These are phyloP conservation scores for Candida pini DNA, from an alignment of 805 yeast species.

Conservation along the genomic window DNA sequence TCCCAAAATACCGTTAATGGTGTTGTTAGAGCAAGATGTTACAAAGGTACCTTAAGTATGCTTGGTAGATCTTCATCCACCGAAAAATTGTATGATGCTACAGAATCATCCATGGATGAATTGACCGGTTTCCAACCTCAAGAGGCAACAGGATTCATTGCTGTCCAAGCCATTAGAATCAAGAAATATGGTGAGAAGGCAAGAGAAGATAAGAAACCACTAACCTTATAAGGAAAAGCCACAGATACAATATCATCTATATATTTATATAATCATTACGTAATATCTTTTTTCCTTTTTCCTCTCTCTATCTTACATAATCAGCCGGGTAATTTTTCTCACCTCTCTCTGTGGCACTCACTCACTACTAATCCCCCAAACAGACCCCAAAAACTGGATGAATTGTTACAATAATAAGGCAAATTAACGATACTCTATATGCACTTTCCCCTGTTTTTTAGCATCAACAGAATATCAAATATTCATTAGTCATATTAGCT, in stretches of 20 bases:
- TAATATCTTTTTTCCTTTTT: background rate
- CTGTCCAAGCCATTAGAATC: conserved; percentile 96
- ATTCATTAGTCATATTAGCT: too few relatives aligned
- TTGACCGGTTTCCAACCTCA: conserved; percentile 96
- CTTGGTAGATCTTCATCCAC: conserved; percentile 94
- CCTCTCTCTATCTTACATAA: background rate
- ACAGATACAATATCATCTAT: background rate
- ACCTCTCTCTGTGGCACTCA: too few relatives aligned
- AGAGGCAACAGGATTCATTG: conserved; percentile 95
- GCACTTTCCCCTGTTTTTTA: too few relatives aligned
- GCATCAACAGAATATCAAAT: too few relatives aligned
- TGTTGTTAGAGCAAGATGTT: conserved; percentile 85
- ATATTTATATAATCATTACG: too few relatives aligned
- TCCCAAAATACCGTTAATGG: conserved; percentile 96
- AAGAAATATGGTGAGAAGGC: conserved; percentile 97
- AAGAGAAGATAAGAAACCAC: conserved; percentile 63
- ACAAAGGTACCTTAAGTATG: conserved; percentile 81
- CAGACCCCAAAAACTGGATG: too few relatives aligned
- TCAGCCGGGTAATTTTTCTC: too few relatives aligned
- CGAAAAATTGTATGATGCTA: conserved; percentile 95
- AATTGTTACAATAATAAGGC: too few relatives aligned
- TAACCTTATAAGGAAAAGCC: conserved; percentile 34
- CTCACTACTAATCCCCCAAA: too few relatives aligned
- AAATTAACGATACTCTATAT: too few relatives aligned
- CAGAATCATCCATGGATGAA: conserved; percentile 99